Conservation (phyloP, 257 asterid genomes). For the Ehretia macrophylla region DNA sequence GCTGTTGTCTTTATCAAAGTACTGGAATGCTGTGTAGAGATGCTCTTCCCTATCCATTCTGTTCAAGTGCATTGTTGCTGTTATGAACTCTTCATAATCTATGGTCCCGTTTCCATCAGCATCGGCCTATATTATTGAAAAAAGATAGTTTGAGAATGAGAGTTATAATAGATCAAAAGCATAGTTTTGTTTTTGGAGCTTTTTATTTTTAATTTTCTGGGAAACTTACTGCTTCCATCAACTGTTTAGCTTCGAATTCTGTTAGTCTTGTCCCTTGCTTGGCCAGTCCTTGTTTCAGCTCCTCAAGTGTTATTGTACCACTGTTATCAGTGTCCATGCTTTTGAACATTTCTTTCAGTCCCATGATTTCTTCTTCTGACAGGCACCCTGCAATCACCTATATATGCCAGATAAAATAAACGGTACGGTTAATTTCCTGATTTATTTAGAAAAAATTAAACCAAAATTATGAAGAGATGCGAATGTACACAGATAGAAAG, state of each 20-base stretch:
- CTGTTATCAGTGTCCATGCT: conserved; percentile 63
- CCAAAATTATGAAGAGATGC: not conserved
- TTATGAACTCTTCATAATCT: conserved; percentile 91
- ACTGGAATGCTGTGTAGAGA: conserved; percentile 95
- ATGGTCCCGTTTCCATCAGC: conserved; percentile 98
- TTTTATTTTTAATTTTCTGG: not conserved
- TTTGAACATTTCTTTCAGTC: conserved; percentile 66
- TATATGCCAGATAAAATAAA: conserved; percentile 13
- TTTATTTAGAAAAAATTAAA: not conserved
- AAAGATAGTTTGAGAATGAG: too few relatives aligned
- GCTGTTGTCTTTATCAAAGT: conserved; percentile 92
- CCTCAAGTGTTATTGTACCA: conserved; percentile 72
- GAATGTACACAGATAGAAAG: too few relatives aligned
- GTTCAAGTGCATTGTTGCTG: conserved; percentile 97
- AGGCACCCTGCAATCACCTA: conserved; percentile 73
- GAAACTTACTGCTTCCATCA: conserved; percentile 70
- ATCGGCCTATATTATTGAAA: conserved; percentile 53
- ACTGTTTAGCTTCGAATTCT: conserved; percentile 56
- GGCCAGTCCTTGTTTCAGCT: conserved; percentile 57
- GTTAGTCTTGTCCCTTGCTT: conserved; percentile 68
- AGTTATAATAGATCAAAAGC: not conserved
- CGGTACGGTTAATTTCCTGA: not conserved
- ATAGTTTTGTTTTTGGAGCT: too few relatives aligned
- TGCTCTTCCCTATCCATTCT: conserved; percentile 98
- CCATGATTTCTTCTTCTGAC: conserved; percentile 76